A percentile compares a stretch with the other conserved stretches of the same genome.
These are phyloP conservation scores for Boletellus ananas DNA, from an alignment of 768 basidiomycete species.

Conservation along the genomic window DNA sequence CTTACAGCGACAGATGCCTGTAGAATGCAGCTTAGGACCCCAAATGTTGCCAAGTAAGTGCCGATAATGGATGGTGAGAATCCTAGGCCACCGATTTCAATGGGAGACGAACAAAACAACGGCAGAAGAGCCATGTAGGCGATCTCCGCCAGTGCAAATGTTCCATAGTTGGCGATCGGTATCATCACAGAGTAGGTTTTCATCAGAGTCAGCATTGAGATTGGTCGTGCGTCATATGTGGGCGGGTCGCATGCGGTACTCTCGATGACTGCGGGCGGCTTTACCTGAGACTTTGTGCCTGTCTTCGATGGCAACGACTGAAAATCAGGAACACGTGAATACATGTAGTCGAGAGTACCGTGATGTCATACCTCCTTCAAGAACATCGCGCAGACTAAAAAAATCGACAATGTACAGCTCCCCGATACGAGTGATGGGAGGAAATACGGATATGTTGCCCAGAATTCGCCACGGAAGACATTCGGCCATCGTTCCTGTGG, in stretches of 20 bases:
- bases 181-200: constrained; percentile 33
- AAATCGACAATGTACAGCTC: constrained; percentile 7
- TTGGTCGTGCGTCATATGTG: constrained; percentile 2
- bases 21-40: constrained; percentile 35
- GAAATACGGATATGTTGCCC: constrained; percentile 36
- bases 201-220: constrained; percentile 33
- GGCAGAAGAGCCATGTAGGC: constrained; percentile 38
- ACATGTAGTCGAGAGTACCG: neutral
- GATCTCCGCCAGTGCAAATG: constrained; percentile 41
- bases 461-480: constrained; percentile 41
- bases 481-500: constrained; percentile 54
- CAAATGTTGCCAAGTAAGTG: constrained; percentile 33
- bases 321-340: neutral
- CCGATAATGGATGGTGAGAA: constrained; percentile 42
- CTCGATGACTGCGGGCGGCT: neutral
- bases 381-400: constrained; percentile 19
- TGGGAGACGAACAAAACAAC: constrained; percentile 42
- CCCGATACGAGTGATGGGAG: constrained; percentile 26
- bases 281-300: neutral
- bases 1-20: constrained; percentile 40
- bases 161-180: constrained; percentile 39
- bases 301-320: constrained; percentile 25
- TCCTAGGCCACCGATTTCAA: constrained; percentile 40
- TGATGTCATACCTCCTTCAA: constrained; percentile 29
- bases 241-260: neutral